phyloP scores from a whole-genome alignment of 1,284 basidiomycete genomes.

The Ceratobasidium papillatum region DNA sequence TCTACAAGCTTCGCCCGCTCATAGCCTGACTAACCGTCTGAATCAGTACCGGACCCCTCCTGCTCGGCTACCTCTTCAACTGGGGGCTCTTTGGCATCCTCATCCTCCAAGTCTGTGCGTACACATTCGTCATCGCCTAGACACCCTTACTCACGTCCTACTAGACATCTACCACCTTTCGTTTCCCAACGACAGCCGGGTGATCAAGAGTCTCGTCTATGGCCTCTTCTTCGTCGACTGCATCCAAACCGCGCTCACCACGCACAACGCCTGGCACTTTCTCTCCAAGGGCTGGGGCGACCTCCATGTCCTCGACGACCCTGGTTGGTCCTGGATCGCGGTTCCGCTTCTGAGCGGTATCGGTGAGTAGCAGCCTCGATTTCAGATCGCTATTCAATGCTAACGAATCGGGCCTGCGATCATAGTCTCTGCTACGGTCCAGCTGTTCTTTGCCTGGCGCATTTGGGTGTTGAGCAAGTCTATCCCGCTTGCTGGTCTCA shows the following conservation, averaged over 20 bases:
- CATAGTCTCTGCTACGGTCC: constrained; percentile 41
- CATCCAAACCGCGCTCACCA: constrained; percentile 42
- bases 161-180: constrained; percentile 45
- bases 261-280: constrained; percentile 45
- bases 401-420: not conserved
- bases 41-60: constrained; percentile 41
- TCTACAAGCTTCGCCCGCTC: constrained; percentile 1
- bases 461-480: constrained; percentile 43
- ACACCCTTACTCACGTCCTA: not conserved
- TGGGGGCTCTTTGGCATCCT: constrained; percentile 45
- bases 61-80: constrained; percentile 45
- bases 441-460: constrained; percentile 45
- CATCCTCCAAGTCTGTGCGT: constrained; percentile 42
- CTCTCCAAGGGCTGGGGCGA: constrained; percentile 43
- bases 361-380: not conserved
- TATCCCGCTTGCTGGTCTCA: constrained; percentile 28
- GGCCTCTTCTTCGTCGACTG: constrained; percentile 43
- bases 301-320: constrained; percentile 39
- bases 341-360: constrained; percentile 44
- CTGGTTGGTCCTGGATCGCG: constrained; percentile 45
- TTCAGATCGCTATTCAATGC: not conserved
- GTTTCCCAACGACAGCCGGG: constrained; percentile 41
- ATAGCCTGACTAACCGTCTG: not conserved
- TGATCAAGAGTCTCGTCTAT: constrained; percentile 44
- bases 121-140: not conserved